A percentile compares a stretch with the other conserved stretches of the same genome.
Evolutionary conservation across 805 yeast species (phyloP).

Genomic region (baker's yeast (Saccharomyces cerevisiae)): DNA sequence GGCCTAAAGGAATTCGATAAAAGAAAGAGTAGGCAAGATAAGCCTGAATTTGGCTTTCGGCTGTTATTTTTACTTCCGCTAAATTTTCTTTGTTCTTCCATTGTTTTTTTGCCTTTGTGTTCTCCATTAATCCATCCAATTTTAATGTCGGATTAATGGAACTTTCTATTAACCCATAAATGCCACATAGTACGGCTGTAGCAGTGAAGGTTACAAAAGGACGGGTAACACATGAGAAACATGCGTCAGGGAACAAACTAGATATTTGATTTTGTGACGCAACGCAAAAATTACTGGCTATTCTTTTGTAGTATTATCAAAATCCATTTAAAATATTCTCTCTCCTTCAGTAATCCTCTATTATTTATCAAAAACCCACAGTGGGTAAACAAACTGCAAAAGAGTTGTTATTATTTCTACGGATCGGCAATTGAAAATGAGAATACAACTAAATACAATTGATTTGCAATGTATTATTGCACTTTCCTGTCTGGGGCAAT

Average conservation of each 20-base stretch:
- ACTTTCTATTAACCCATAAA: neutral
- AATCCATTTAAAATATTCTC: neutral
- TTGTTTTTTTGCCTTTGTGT: neutral
- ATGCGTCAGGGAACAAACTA: neutral
- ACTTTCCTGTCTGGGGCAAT: neutral
- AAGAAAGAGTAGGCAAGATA: neutral
- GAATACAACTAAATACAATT: neutral
- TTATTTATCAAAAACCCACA: neutral
- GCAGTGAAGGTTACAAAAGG: neutral
- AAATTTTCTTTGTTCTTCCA: neutral
- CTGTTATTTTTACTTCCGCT: neutral
- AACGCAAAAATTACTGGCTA: neutral
- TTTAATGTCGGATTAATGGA: neutral
- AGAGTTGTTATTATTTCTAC: neutral
- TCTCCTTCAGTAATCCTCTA: neutral
- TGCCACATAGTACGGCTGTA: neutral
- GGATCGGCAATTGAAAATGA: neutral
- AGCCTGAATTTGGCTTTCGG: neutral
- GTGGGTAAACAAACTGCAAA: neutral
- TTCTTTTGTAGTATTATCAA: neutral
- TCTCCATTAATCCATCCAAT: neutral
- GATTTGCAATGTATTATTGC: neutral
- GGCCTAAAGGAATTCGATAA: neutral
- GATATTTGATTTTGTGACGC: neutral
- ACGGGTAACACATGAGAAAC: neutral